Evolutionary conservation across 1,284 basidiomycete species (phyloP).

Genomic region (Trichosporon ovoides): DNA sequence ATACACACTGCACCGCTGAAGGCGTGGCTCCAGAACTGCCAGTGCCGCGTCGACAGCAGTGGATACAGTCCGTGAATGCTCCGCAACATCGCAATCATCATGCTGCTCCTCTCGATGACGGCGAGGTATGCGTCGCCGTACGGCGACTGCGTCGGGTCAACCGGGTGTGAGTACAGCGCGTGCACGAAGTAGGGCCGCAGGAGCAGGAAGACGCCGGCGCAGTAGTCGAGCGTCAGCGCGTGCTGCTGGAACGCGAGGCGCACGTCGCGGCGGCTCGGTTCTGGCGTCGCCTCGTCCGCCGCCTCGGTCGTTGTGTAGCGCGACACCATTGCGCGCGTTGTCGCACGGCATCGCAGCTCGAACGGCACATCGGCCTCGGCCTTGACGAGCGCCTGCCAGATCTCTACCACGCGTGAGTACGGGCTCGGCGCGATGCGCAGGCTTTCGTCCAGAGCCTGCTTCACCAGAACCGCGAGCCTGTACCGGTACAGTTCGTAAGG

Average conservation of each 20-base stretch:
- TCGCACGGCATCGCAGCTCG: conserved; percentile 25
- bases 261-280: conserved; percentile 20
- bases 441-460: conserved; percentile 7
- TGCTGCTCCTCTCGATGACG: conserved; percentile 31
- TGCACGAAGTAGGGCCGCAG: conserved; percentile 34
- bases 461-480: conserved; percentile 7
- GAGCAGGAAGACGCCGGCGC: conserved; percentile 30
- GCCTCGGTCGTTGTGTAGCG: conserved; percentile 21
- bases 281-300: conserved; percentile 23
- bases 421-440: conserved; percentile 2
- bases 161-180: conserved; percentile 29
- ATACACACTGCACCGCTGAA: conserved; percentile 35
- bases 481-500: conserved; percentile 7
- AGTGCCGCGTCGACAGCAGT: conserved; percentile 25
- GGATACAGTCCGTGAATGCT: conserved; percentile 30
- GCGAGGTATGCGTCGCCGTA: conserved; percentile 33
- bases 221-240: conserved; percentile 28
- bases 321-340: conserved; percentile 22
- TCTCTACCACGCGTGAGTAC: conserved; percentile 4
- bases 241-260: conserved; percentile 30
- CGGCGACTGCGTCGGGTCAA: conserved; percentile 25
- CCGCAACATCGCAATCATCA: conserved; percentile 29
- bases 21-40: conserved; percentile 29
- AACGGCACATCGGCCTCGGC: conserved; percentile 19
- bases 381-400: conserved; percentile 7